Evolutionary conservation across 345 rosid genomes (phyloP), one percentile per base, ranked within the genome.

Genomic region (Brassica incana): DNA sequence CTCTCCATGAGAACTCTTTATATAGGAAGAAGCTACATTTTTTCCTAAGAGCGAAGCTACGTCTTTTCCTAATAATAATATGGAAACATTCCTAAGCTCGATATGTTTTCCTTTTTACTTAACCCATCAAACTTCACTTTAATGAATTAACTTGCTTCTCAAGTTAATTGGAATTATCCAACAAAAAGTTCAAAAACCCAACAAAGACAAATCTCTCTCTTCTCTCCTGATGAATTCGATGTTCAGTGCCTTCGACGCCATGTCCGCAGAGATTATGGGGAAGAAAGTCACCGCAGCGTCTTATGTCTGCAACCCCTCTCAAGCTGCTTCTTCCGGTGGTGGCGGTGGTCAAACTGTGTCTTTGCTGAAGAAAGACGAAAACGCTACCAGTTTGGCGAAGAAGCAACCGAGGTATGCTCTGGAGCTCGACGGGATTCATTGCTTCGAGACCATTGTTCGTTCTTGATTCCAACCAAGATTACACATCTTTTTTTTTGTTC

Each of bases 171-270:
- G 18, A 16, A 16, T 20, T 20, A 20, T 20, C 23, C 23, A 20
- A 20, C 23, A 20, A 20, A 36, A 36, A 40, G 14, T 43, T 11
- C 50, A 43, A 10, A 43, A 43, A 10, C 50, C 32, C 50, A 69
- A 0, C 14, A 66, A 71, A 56, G 8, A 29, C 43, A 65, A 52
- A 65, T 15, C 50, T 30, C 5, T 65, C 48, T 62, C 40, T 52
- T 15, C 20, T n/a, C 59, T n/a, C 5, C 25, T 40, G 78, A 90
- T 92, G 94, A 90, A 92, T 78, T 92, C 96, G 8, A 87, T 90
- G 81, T 92, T 92, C 80, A 89, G 94, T 72, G 80, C 86, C 58
- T 92, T 90, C 30, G 96, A 90, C 54, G 88, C 84, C 6, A 27
- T 89, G 80, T 83, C 85, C 23, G 90, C 88, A 2, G 97, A 92